Conservation (phyloP, 2,329 filamentous ascomycete species). For the Metarhizium guizhouense region DNA sequence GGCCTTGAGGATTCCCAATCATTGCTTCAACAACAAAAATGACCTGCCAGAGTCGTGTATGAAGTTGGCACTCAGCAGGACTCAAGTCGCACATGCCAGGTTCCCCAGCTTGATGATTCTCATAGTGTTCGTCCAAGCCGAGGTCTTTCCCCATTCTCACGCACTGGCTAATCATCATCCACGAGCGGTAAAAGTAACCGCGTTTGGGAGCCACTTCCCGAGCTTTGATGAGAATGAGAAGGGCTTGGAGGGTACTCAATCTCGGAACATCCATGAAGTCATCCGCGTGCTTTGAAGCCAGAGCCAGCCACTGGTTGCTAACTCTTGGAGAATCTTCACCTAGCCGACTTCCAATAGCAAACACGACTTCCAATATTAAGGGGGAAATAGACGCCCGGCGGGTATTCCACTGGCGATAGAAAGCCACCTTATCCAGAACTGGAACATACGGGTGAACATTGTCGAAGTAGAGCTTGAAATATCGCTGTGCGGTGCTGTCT, state of each 20-base stretch:
- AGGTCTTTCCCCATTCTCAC: conserved; percentile 91
- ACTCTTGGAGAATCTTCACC: conserved; percentile 76
- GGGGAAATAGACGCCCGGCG: conserved; percentile 77
- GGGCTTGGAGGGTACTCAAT: conserved; percentile 82
- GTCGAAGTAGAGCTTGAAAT: conserved; percentile 83
- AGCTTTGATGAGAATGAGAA: conserved; percentile 82
- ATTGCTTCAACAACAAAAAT: conserved; percentile 82
- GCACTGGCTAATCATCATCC: conserved; percentile 90
- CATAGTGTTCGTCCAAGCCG: conserved; percentile 77
- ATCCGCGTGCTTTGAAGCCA: conserved; percentile 82
- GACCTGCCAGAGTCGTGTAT: conserved; percentile 83
- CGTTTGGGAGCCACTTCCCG: conserved; percentile 85
- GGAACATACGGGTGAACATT: conserved; percentile 90
- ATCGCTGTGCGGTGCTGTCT: conserved; percentile 69
- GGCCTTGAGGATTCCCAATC: conserved; percentile 86
- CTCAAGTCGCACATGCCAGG: conserved; percentile 55
- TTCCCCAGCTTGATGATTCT: conserved; percentile 62
- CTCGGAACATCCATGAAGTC: conserved; percentile 89
- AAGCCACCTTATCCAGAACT: conserved; percentile 69
- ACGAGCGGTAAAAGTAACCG: conserved; percentile 94
- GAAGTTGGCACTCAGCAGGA: conserved; percentile 69
- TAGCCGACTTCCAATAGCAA: conserved; percentile 77
- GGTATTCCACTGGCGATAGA: conserved; percentile 85
- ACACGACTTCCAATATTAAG: conserved; percentile 82
- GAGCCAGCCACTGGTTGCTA: conserved; percentile 84